phyloP scores from a whole-genome alignment of 2,329 filamentous ascomycete species.

The Paraconiothyrium sp. region DNA sequence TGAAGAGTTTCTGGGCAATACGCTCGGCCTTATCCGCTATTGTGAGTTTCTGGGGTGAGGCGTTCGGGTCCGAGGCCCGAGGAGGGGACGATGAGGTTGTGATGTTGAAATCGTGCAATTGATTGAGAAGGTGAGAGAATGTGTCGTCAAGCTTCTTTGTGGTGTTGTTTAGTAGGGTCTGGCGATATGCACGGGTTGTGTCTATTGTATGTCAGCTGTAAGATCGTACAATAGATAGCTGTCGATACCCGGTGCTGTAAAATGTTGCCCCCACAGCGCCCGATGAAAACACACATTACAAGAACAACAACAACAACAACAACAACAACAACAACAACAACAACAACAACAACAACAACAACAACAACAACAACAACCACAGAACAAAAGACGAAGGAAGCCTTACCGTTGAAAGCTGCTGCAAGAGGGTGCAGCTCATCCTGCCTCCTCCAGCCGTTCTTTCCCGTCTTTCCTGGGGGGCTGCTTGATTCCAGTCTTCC shows the following conservation, averaged over 20 bases:
- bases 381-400: background rate
- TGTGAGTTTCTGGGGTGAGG: slow-evolving; percentile 27
- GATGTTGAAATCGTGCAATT: slow-evolving; percentile 23
- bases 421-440: slow-evolving; percentile 35
- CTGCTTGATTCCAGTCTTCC: slow-evolving; percentile 8
- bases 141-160: slow-evolving; percentile 32
- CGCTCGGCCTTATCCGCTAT: slow-evolving; percentile 31
- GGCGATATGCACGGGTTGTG: slow-evolving; percentile 36
- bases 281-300: background rate
- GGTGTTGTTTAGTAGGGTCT: slow-evolving; percentile 30
- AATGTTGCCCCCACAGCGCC: background rate
- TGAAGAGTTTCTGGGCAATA: slow-evolving; percentile 27
- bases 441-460: slow-evolving; percentile 15
- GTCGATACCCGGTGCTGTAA: background rate
- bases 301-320: background rate
- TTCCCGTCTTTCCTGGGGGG: slow-evolving; percentile 17
- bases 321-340: background rate
- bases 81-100: slow-evolving; percentile 13
- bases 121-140: slow-evolving; percentile 25
- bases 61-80: slow-evolving; percentile 18
- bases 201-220: slow-evolving; percentile 34
- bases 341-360: background rate
- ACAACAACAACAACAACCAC: background rate
- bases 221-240: too few species aligned
- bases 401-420: slow-evolving; percentile 39